Base-by-base conservation (phyloP, 768 basidiomycete genomes). In the Termitomyces eurrhizus region DNA sequence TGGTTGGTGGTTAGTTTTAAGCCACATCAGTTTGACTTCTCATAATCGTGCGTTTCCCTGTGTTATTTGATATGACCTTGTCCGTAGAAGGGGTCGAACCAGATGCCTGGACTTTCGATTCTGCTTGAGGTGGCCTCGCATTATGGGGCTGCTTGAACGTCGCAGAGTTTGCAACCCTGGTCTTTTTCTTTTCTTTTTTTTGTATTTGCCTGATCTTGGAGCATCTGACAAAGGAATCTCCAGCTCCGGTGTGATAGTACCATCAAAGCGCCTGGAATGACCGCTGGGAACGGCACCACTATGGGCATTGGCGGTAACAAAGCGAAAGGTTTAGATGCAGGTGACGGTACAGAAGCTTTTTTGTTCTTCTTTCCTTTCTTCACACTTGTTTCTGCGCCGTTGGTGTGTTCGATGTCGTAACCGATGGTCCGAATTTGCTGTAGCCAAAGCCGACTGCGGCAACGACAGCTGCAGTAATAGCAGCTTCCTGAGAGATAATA, bases 221-320 rank as follows among this genome's bases (percentile, higher is more conserved):
- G 29, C 29, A 2, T 42, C 60, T 13, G 56, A 42, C 12, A 18
- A 18, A 9, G 49, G 11, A 14, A 24, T 46, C 21, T 62, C 63
- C 1, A 41, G 41, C 21, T 58, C 62, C 1, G 56, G 24, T 2
- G 58, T 44, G 16, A 57, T 49, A 7, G 62, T 36, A 18, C 42
- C 53, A 9, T 80, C 78, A 66, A 84, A 80, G 45, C 73, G 5
- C 83, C 83, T 5, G 83, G 82, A 24, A 84, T 70, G 53, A 73
- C 73, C 6, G 72, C 61, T 14, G 79, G 73, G 63, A 74, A 74
- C 18, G 74, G 56, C 21, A 74, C 74, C 29, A 69, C 70, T 24
- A 51, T 50, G 2, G 64, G 48, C 18, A 50, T 16, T 11, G 55
- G 58, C 55, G 65, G 35, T 18, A 60, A 24, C 39, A 55, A 53